These are phyloP conservation scores for Seiridium unicorne DNA, from an alignment of 2,329 filamentous ascomycete species.

Conservation along the genomic window DNA sequence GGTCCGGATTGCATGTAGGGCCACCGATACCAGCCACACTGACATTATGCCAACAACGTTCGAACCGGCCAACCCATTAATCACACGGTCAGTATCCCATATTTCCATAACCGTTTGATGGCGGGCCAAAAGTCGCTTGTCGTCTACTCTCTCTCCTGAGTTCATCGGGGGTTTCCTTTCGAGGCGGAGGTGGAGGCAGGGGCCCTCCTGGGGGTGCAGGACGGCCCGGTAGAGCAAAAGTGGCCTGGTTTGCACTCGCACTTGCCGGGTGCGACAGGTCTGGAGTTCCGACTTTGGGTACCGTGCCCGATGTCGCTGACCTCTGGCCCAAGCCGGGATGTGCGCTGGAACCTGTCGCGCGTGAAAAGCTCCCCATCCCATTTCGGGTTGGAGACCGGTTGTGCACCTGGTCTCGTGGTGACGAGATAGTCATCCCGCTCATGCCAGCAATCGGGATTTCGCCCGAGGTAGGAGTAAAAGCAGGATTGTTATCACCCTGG, in stretches of 20 bases:
- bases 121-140: constrained; percentile 51
- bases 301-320: constrained; percentile 50
- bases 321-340: constrained; percentile 55
- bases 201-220: constrained; percentile 58
- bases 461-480: constrained; percentile 61
- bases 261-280: constrained; percentile 35
- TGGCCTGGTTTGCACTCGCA: constrained; percentile 44
- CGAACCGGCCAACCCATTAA: too few relatives aligned
- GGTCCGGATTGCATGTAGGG: background rate
- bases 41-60: background rate
- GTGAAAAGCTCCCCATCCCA: constrained; percentile 44
- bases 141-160: constrained; percentile 49
- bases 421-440: constrained; percentile 41
- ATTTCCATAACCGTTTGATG: constrained; percentile 34
- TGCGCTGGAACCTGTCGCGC: constrained; percentile 39
- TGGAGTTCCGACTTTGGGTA: constrained; percentile 44
- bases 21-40: background rate
- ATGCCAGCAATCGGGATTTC: constrained; percentile 65
- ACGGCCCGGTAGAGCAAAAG: constrained; percentile 64
- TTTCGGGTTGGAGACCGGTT: constrained; percentile 53
- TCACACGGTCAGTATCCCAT: constrained; percentile 28
- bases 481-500: constrained; percentile 42
- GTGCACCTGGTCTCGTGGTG: constrained; percentile 47
- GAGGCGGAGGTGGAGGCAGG: constrained; percentile 59
- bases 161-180: constrained; percentile 56